Evolutionary conservation across 345 rosid genomes (phyloP).

Genomic region (Lepidium sativum): DNA sequence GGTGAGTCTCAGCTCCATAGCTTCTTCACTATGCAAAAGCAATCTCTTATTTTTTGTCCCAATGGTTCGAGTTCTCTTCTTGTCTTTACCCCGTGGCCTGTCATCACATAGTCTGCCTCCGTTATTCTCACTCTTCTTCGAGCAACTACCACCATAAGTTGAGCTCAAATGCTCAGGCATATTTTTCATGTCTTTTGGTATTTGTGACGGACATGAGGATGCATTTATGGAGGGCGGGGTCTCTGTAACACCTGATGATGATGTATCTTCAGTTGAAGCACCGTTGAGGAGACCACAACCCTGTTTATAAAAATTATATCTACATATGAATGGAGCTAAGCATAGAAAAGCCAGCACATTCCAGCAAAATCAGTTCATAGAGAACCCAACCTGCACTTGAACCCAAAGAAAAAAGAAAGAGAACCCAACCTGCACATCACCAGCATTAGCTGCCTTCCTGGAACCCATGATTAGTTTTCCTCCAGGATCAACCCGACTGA

Average conservation of each 20-base stretch:
- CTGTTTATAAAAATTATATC: slow-evolving; percentile 30
- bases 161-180: slow-evolving; percentile 33
- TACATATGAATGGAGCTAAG: not conserved
- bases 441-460: slow-evolving; percentile 52
- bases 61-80: slow-evolving; percentile 65
- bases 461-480: slow-evolving; percentile 75
- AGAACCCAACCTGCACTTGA: too few species aligned
- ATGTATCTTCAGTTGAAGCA: slow-evolving; percentile 39
- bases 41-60: slow-evolving; percentile 75
- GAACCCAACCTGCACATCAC: slow-evolving; percentile 58
- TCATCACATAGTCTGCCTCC: slow-evolving; percentile 35
- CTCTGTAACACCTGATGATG: slow-evolving; percentile 42
- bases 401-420: too few species aligned
- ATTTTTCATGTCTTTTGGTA: slow-evolving; percentile 29
- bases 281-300: slow-evolving; percentile 32
- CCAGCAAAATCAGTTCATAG: not conserved
- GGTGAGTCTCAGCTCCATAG: slow-evolving; percentile 63
- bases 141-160: slow-evolving; percentile 37
- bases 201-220: slow-evolving; percentile 34
- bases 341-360: not conserved
- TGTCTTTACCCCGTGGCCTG: slow-evolving; percentile 32
- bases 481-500: slow-evolving; percentile 79
- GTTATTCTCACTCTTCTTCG: slow-evolving; percentile 39
- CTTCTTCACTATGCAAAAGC: slow-evolving; percentile 58
- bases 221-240: slow-evolving; percentile 31